Percentiles rank a stretch among this genome's conserved stretches.
phyloP scores from a whole-genome alignment of 768 basidiomycete genomes.

The Jaapia argillacea region DNA sequence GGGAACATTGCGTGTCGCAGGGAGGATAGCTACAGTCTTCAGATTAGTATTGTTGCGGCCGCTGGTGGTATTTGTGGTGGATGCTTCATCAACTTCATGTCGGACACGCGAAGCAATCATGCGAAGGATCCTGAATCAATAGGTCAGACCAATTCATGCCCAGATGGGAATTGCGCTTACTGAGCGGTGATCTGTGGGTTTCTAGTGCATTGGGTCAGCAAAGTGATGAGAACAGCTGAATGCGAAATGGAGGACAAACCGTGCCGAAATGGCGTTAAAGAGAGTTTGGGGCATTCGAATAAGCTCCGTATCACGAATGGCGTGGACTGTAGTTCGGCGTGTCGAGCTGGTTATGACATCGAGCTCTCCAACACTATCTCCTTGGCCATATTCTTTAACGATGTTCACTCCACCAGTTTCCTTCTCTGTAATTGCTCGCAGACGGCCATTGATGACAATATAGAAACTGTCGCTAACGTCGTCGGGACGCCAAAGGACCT shows the following conservation, averaged over 20 bases:
- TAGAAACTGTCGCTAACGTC: conserved; percentile 94
- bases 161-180: conserved; percentile 31
- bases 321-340: conserved; percentile 87
- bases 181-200: conserved; percentile 82
- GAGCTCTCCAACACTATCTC: conserved; percentile 93
- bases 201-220: conserved; percentile 22
- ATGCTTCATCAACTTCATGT: conserved; percentile 64
- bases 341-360: conserved; percentile 92
- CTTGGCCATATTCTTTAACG: conserved; percentile 91
- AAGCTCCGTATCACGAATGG: conserved; percentile 95
- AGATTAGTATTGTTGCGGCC: conserved; percentile 72
- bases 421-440: conserved; percentile 81
- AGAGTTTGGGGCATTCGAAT: conserved; percentile 95
- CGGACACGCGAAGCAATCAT: conserved; percentile 92
- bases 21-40: conserved; percentile 91
- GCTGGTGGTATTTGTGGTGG: conserved; percentile 37
- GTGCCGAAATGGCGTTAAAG: conserved; percentile 92
- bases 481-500: conserved; percentile 88
- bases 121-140: conserved; percentile 46
- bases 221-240: background rate
- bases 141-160: background rate
- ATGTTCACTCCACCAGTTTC: conserved; percentile 72
- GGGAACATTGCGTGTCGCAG: conserved; percentile 79
- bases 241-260: conserved; percentile 43
- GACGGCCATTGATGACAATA: conserved; percentile 94